phyloP scores from a whole-genome alignment of 345 rosid species.

The Eucalyptus pauciflora region DNA sequence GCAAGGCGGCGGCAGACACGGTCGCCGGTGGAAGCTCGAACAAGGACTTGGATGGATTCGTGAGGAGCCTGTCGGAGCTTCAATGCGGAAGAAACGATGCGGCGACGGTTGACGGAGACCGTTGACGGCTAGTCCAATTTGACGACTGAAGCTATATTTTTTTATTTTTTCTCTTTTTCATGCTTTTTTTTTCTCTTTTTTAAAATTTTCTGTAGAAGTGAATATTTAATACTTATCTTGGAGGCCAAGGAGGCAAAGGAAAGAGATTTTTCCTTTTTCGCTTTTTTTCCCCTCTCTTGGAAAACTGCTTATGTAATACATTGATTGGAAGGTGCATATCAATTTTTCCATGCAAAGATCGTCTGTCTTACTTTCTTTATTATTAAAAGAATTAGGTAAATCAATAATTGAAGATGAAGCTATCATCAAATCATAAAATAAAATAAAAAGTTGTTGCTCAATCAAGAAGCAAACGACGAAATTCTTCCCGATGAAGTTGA shows the following conservation, averaged over 20 bases:
- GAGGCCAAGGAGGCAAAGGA: not conserved
- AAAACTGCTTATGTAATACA: not conserved
- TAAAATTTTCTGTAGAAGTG: not conserved
- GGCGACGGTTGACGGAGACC: too few species aligned
- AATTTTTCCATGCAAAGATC: not conserved
- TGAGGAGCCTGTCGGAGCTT: constrained; percentile 1
- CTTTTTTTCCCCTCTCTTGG: not conserved
- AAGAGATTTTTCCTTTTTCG: not conserved
- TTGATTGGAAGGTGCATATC: not conserved
- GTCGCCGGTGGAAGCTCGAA: constrained; percentile 28
- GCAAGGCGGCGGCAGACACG: constrained; percentile 28
- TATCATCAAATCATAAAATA: not conserved
- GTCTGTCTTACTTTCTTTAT: not conserved
- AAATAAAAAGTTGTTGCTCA: too few species aligned
- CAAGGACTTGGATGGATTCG: constrained; percentile 27
- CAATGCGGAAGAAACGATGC: not conserved
- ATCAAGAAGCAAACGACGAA: not conserved
- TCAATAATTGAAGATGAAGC: not conserved
- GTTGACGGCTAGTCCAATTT: not conserved
- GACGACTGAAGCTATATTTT: not conserved
- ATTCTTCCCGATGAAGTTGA: not conserved
- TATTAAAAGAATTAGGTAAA: not conserved
- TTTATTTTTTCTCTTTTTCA: too few species aligned
- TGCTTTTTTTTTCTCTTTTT: not conserved
- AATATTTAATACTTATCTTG: not conserved